Evolutionary conservation across 768 basidiomycete genomes (phyloP).

Genomic region (Mycena metata): DNA sequence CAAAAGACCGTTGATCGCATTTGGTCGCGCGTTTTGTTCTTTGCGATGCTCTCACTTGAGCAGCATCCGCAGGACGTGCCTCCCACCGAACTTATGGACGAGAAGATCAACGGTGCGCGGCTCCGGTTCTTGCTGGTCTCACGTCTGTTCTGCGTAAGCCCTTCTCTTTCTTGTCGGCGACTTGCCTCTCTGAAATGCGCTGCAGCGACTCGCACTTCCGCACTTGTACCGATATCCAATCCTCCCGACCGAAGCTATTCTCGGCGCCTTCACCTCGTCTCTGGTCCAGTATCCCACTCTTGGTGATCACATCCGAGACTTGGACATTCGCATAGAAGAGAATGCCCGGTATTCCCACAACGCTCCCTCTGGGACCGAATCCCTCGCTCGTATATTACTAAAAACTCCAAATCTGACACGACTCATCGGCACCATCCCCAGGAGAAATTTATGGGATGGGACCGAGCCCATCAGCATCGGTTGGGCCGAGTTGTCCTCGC

Average conservation of each 20-base stretch:
- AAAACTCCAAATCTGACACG: conserved; percentile 6
- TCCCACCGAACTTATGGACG: neutral
- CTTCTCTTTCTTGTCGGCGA: neutral
- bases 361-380: no score
- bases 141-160: neutral
- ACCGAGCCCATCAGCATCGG: no score
- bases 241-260: neutral
- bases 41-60: conserved; percentile 18
- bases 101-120: neutral
- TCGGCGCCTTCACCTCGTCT: neutral
- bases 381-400: neutral
- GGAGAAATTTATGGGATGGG: no score
- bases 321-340: neutral
- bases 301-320: neutral
- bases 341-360: no score
- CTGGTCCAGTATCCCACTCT: neutral
- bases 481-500: neutral
- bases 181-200: no score
- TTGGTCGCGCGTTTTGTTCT: conserved; percentile 22
- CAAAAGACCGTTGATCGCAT: neutral
- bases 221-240: conserved; percentile 4
- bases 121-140: conserved; percentile 18
- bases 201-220: neutral
- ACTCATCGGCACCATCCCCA: neutral
- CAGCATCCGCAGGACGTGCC: neutral